Conservation (phyloP, 2,329 filamentous ascomycete species). For the Penicillium sp. region DNA sequence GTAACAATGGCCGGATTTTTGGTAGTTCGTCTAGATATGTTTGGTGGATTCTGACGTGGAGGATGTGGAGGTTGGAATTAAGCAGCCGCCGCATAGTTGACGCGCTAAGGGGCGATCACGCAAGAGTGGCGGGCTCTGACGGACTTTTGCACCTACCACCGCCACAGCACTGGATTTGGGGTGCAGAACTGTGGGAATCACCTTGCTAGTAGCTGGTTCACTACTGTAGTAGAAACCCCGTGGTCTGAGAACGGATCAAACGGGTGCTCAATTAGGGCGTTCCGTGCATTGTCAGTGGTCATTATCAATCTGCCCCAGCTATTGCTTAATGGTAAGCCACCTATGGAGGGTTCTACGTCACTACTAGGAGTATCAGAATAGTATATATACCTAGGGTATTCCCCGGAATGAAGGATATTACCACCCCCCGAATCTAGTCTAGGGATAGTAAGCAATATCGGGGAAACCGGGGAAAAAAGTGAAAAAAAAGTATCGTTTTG, state of each 20-base stretch:
- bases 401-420: too few relatives aligned
- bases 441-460: too few relatives aligned
- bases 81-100: constrained; percentile 11
- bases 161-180: not conserved
- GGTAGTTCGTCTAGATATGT: too few relatives aligned
- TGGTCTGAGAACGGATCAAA: not conserved
- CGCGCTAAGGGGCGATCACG: constrained; percentile 33
- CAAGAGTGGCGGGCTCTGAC: constrained; percentile 30
- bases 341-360: too few relatives aligned
- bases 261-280: too few relatives aligned
- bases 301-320: constrained; percentile 1
- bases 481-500: constrained; percentile 1
- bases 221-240: not conserved
- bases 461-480: too few relatives aligned
- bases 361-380: not conserved
- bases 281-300: not conserved
- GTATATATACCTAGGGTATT: not conserved
- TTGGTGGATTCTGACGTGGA: constrained; percentile 1
- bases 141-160: constrained; percentile 5
- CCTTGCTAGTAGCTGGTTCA: not conserved
- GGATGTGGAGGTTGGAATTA: constrained; percentile 23
- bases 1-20: too few relatives aligned
- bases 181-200: not conserved
- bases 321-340: too few relatives aligned
- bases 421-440: too few relatives aligned